phyloP scores from a whole-genome alignment of 23 red algal species.

The Pyropia haitanensis region DNA sequence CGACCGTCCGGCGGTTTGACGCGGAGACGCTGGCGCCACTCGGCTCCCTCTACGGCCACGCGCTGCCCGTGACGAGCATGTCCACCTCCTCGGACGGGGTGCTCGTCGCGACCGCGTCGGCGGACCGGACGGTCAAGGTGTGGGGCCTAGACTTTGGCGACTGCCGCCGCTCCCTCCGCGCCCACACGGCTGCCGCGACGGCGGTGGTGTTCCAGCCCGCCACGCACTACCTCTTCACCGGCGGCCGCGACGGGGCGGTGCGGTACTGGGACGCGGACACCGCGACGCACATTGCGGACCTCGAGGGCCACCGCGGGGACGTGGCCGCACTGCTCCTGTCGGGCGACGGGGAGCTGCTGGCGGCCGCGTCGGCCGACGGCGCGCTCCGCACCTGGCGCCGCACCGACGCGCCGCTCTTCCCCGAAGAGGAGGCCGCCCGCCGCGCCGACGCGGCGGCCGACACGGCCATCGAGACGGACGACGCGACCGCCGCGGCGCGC shows the following conservation, averaged over 20 bases:
- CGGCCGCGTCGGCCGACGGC: constrained; percentile 49
- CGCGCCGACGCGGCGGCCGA: background rate
- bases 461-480: background rate
- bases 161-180: constrained; percentile 70
- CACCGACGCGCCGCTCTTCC: constrained; percentile 61
- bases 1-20: constrained; percentile 73
- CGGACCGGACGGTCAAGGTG: constrained; percentile 88
- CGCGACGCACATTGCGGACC: constrained; percentile 43
- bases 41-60: constrained; percentile 86
- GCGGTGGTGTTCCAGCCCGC: constrained; percentile 65
- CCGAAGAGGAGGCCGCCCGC: constrained; percentile 62
- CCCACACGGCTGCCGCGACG: constrained; percentile 60
- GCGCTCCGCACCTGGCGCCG: constrained; percentile 70
- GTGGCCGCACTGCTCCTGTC: constrained; percentile 30
- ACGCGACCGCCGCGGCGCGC: background rate
- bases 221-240: constrained; percentile 78
- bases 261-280: constrained; percentile 92
- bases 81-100: constrained; percentile 71
- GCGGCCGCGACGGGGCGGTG: constrained; percentile 72
- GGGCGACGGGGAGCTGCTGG: constrained; percentile 67
- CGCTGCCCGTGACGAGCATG: constrained; percentile 75
- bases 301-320: constrained; percentile 57
- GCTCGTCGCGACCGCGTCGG: constrained; percentile 78
- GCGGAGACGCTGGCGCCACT: constrained; percentile 55
- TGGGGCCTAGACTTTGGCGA: constrained; percentile 98